phyloP scores from a whole-genome alignment of 169 alveolate genomes.

The Amoebophrya sp. region DNA sequence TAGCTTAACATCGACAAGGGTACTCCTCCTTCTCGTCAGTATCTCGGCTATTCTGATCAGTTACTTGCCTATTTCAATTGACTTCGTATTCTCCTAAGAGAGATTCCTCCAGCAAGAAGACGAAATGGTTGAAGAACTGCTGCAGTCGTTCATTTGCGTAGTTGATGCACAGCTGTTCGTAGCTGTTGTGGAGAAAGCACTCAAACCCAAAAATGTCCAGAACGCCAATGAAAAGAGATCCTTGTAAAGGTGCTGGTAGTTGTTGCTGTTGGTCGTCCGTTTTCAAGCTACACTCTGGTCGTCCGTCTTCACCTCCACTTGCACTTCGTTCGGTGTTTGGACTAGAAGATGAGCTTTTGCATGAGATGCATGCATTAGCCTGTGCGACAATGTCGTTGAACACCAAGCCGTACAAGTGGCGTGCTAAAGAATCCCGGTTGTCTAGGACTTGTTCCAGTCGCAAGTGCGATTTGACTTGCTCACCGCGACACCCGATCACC shows the following conservation, averaged over 20 bases:
- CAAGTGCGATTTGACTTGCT: slow-evolving; percentile 31
- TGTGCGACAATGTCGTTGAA: background rate
- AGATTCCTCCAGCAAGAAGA: slow-evolving; percentile 81
- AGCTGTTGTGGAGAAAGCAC: slow-evolving; percentile 79
- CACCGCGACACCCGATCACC: background rate
- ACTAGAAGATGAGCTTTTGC: no score
- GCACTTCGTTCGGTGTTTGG: no score
- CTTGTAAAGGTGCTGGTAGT: no score
- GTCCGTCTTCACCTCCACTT: no score
- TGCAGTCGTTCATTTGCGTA: slow-evolving; percentile 51
- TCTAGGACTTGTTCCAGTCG: slow-evolving; percentile 60
- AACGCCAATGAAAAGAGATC: slow-evolving; percentile 59
- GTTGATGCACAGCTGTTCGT: slow-evolving; percentile 64
- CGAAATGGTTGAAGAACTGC: slow-evolving; percentile 83
- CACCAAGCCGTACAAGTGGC: slow-evolving; percentile 83
- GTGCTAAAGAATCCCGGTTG: slow-evolving; percentile 83
- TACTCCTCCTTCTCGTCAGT: no score
- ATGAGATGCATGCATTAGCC: no score
- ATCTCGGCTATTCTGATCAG: no score
- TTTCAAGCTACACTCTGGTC: no score
- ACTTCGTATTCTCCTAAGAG: slow-evolving; percentile 51
- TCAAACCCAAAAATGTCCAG: slow-evolving; percentile 96
- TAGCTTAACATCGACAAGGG: no score
- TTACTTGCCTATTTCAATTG: no score
- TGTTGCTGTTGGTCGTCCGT: no score